phyloP scores from a whole-genome alignment of 1,139 yeast genomes.

The Magnusiomyces ingens region DNA sequence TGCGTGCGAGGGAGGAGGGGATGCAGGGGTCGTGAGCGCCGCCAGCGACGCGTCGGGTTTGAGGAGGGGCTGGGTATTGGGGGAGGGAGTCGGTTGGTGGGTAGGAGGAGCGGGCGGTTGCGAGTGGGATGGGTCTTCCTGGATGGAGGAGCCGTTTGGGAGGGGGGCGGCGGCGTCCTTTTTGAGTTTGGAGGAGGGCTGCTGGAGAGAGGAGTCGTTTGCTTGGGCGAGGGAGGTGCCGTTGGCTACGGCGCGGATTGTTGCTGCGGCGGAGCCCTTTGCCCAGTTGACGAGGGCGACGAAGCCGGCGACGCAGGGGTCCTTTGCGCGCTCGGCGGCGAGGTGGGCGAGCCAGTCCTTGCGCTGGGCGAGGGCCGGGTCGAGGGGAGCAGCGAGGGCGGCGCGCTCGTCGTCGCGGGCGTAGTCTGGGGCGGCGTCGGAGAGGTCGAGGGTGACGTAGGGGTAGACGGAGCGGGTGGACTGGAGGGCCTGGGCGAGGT shows the following conservation, averaged over 20 bases:
- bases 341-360: neutral
- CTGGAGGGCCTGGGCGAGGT: constrained; percentile 55
- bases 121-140: constrained; percentile 1
- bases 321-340: constrained; percentile 28
- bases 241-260: constrained; percentile 34
- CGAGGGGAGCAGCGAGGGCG: neutral
- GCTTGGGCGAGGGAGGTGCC: constrained; percentile 6
- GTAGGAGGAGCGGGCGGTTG: constrained; percentile 1
- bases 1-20: too few species aligned
- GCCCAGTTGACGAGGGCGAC: constrained; percentile 46
- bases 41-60: too few species aligned
- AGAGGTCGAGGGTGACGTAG: constrained; percentile 6
- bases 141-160: constrained; percentile 14
- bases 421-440: constrained; percentile 4
- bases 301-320: constrained; percentile 21
- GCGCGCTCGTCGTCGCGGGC: constrained; percentile 3
- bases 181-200: constrained; percentile 10
- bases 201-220: constrained; percentile 24
- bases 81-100: constrained; percentile 12
- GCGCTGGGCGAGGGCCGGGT: neutral
- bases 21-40: too few species aligned
- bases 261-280: constrained; percentile 36
- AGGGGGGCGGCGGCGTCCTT: too few species aligned
- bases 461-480: constrained; percentile 51
- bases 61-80: neutral